Evolutionary conservation across 2,329 filamentous ascomycete genomes (phyloP), one percentile per base, ranked within the genome.

Genomic region (Diaporthe citriasiana): DNA sequence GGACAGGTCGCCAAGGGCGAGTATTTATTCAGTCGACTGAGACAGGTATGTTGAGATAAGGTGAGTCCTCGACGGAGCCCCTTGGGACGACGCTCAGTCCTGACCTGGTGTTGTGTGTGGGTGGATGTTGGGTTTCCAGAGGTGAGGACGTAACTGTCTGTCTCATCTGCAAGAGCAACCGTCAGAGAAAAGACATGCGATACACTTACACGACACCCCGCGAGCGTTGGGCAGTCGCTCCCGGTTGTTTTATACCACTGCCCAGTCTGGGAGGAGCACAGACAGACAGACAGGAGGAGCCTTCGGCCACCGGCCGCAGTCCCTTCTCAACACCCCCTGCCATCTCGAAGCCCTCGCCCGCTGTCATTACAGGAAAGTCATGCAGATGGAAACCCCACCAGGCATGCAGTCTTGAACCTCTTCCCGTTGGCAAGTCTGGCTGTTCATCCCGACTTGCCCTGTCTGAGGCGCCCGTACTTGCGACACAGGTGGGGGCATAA

Each of bases 181-280:
- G 47, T 60, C 40, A 50, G 56, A 42, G 40, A 40, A 65, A 65
- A 13, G 25, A 22, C 40, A 70, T 33, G 55, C 59, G 56, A 51
- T 38, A 70, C 47, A 50, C 56, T 47, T 35, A 35, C 60, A 65
- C 63, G 47, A 40, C 63, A 68, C 12, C 27, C 51, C n/a, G 63
- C 47, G 47, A 27, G 47, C 12, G 63, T n/a, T 38, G 47, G 63
- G 63, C 47, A 68, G 63, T 68, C 47, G 63, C 63, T 53, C 15
- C 72, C 72, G 66, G 38, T 45, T 19, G 47, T 38, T 33, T 74
- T 74, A 74, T 74, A 74, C 38, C 56, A 73, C 35, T 17, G 22
- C 17, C 47, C 55, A 57, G 55, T 13, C 22, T 19, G 1, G 30
- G 33, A 30, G 27, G 63, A 45, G 63, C 47, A 68, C 33, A n/a